Base-by-base conservation (phyloP, 2,329 filamentous ascomycete genomes). In the Juglanconis oblonga region DNA sequence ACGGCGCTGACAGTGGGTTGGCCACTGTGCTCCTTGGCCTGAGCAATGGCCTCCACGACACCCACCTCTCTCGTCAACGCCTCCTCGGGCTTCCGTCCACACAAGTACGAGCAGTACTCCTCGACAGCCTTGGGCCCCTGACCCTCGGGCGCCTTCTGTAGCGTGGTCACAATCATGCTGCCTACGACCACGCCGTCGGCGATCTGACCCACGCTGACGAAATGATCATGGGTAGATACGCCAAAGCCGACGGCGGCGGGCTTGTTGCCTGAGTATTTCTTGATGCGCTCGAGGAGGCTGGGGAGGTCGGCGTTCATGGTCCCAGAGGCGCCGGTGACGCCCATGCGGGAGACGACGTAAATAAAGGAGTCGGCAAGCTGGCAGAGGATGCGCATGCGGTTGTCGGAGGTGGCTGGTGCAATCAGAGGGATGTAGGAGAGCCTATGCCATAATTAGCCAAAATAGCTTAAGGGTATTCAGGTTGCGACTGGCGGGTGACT, bases 331-430 rank as follows among this genome's bases (percentile, higher is more conserved):
- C 95, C 95, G 9, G 95, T 99, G 59, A 98, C 94, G 68, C 95
- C 95, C 89, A 97, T 96, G 68, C 94, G 85, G 32, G 94, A 98
- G 58, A 99, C 95, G 63, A 99, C 93, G 74, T 99, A 99, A 77
- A 99, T 96, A 80, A 98, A 99, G 3, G 93, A 97, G 77, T 98
- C 94, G 71, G 95, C 95, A 64, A 99, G 94, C 74, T 91, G 87
- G 84, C 95, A 99, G 11, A 99, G 88, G 45, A 97, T 84, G 77
- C 91, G 94, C 93, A 99, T 97, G 70, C 95, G 90, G 65, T 86
- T 82, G 68, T 97, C 92, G 6, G 92, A 97, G 1, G 95, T 98
- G 10, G 93, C 87, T 6, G 95, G 95, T 0, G 95, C 94, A 68
- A 99, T 97, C 56, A 99, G 82, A n/a, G 95, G 95, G 13, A 99